Evolutionary conservation across 208 protist species (phyloP).

Genomic region (Trypanosoma conorhini): DNA sequence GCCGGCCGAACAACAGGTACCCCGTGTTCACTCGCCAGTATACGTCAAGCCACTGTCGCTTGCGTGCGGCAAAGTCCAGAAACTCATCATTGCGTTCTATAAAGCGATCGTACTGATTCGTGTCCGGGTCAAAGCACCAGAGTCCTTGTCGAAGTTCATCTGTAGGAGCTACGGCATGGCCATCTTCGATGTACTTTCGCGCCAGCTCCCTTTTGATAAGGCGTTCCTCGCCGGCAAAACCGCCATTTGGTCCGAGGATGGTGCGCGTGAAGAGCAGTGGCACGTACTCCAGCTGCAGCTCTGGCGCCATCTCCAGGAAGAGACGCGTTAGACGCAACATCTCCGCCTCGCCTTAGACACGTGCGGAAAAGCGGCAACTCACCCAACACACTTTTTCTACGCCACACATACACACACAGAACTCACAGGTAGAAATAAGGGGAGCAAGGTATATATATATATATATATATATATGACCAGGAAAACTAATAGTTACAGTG

Average conservation of each 20-base stretch:
- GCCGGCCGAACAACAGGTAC: conserved; percentile 87
- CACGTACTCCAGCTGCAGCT: conserved; percentile 89
- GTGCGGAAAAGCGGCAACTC: neutral
- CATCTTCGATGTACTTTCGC: conserved; percentile 76
- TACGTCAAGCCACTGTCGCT: conserved; percentile 92
- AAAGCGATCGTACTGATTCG: conserved; percentile 84
- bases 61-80: conserved; percentile 89
- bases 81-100: conserved; percentile 89
- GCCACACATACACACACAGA: neutral
- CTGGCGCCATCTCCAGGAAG: conserved; percentile 80
- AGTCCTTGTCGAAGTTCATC: conserved; percentile 72
- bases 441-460: neutral
- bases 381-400: neutral
- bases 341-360: neutral
- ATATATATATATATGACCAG: neutral
- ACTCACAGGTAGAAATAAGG: neutral
- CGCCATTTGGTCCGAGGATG: conserved; percentile 86
- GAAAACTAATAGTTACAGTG: neutral
- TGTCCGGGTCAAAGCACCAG: conserved; percentile 91
- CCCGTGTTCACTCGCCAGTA: conserved; percentile 94
- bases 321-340: conserved; percentile 78
- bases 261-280: conserved; percentile 88
- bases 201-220: conserved; percentile 90
- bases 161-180: conserved; percentile 63
- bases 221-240: conserved; percentile 90